These are phyloP conservation scores for Lolium rigidum DNA, from an alignment of 176 grass and related monocot genomes.

Conservation along the genomic window DNA sequence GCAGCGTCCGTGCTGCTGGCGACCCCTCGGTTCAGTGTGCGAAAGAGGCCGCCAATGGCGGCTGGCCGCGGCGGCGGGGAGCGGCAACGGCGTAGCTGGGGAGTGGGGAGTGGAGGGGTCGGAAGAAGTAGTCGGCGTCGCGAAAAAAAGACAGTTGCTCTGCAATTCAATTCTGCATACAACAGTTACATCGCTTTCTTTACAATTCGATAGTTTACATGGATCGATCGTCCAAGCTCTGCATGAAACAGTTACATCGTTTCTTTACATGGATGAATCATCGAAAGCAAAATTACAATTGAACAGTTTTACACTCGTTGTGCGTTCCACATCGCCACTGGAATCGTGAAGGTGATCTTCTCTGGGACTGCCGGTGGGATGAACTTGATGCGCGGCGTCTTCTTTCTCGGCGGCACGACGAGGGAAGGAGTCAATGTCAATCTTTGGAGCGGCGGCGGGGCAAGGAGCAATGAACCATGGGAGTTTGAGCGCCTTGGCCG, in stretches of 20 bases:
- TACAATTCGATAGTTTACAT: not conserved
- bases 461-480: not conserved
- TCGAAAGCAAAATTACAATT: not conserved
- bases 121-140: no score
- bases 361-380: not conserved
- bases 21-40: no score
- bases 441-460: not conserved
- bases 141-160: not conserved
- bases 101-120: no score
- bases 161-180: no score
- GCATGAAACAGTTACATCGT: not conserved
- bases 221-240: no score
- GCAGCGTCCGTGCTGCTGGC: no score
- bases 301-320: not conserved
- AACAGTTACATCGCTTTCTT: not conserved
- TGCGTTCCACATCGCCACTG: not conserved
- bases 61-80: no score
- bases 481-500: constrained; percentile 9
- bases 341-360: not conserved
- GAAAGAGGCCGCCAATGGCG: no score
- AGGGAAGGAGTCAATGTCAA: no score
- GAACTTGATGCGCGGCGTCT: not conserved
- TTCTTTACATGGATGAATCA: not conserved
- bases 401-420: not conserved
- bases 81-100: no score